These are phyloP conservation scores for Termitomyces sp. DNA, from an alignment of 768 basidiomycete genomes.

Conservation along the genomic window DNA sequence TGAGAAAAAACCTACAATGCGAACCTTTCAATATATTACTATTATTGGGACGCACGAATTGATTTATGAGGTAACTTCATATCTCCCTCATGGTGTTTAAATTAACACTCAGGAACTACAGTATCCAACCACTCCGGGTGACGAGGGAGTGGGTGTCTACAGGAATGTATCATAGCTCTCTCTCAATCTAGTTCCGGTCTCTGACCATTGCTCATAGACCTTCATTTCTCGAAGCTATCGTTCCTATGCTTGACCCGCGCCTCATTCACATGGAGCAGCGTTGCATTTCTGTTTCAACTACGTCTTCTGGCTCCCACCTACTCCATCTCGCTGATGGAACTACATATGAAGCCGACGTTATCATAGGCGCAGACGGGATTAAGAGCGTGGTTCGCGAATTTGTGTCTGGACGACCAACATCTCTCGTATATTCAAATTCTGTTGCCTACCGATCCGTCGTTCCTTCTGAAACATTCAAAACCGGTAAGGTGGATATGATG, in stretches of 20 bases:
- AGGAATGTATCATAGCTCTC: conserved; percentile 16
- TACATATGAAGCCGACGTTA: conserved; percentile 37
- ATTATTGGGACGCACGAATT: conserved; percentile 35
- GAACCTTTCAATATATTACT: conserved; percentile 35
- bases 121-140: conserved; percentile 27
- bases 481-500: conserved; percentile 30
- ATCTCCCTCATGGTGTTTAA: not conserved
- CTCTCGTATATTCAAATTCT: conserved; percentile 37
- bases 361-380: conserved; percentile 49
- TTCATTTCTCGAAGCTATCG: conserved; percentile 42
- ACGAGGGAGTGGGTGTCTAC: conserved; percentile 40
- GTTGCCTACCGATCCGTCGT: conserved; percentile 47
- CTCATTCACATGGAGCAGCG: conserved; percentile 46
- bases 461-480: conserved; percentile 30
- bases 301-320: conserved; percentile 20
- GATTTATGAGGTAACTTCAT: conserved; percentile 36
- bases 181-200: not conserved
- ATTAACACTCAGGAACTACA: conserved; percentile 10
- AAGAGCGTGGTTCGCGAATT: conserved; percentile 41
- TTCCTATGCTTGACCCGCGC: conserved; percentile 34
- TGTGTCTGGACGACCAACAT: conserved; percentile 18
- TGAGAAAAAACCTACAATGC: conserved; percentile 23
- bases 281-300: conserved; percentile 27
- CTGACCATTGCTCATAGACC: conserved; percentile 26
- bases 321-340: conserved; percentile 47